Evolutionary conservation across 2,329 filamentous ascomycete species (phyloP).

Genomic region (Grosmannia penicillata): DNA sequence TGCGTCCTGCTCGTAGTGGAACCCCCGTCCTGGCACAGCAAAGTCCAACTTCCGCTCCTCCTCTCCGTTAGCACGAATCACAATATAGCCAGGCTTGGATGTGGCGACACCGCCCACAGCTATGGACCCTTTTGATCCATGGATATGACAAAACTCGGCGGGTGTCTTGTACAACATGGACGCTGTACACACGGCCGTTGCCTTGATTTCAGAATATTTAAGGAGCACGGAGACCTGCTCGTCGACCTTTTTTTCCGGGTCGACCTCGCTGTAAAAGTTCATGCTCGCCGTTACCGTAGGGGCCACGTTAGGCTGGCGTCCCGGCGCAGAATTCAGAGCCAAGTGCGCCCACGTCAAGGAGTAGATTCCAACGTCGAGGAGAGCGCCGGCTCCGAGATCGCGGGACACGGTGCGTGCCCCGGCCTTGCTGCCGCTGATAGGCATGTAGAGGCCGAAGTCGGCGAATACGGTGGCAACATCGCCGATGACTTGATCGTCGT

Average conservation of each 20-base stretch:
- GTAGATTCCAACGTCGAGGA: conserved; percentile 31
- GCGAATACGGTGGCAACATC: conserved; percentile 21
- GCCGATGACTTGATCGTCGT: conserved; percentile 24
- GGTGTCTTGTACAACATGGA: conserved; percentile 16
- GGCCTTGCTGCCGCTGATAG: conserved; percentile 16
- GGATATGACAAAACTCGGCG: conserved; percentile 20
- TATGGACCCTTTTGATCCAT: conserved; percentile 23
- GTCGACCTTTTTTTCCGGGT: conserved; percentile 16
- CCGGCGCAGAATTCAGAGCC: conserved; percentile 17
- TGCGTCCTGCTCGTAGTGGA: conserved; percentile 29
- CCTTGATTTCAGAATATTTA: conserved; percentile 19
- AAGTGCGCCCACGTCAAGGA: conserved; percentile 23
- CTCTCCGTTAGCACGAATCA: conserved; percentile 10
- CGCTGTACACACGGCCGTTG: conserved; percentile 25
- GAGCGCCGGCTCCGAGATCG: conserved; percentile 23
- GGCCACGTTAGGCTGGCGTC: conserved; percentile 19
- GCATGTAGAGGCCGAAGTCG: conserved; percentile 22
- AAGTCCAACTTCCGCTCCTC: conserved; percentile 16
- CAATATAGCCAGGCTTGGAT: conserved; percentile 20
- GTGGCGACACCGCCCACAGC: conserved; percentile 19
- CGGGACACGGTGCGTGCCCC: conserved; percentile 21
- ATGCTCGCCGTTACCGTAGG: conserved; percentile 18
- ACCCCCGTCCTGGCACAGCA: conserved; percentile 20
- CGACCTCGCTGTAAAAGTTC: background rate
- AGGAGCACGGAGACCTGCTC: conserved; percentile 22